Base-by-base conservation (phyloP, 108 stramenopile genomes). In the Cylindrotheca fusiformis region DNA sequence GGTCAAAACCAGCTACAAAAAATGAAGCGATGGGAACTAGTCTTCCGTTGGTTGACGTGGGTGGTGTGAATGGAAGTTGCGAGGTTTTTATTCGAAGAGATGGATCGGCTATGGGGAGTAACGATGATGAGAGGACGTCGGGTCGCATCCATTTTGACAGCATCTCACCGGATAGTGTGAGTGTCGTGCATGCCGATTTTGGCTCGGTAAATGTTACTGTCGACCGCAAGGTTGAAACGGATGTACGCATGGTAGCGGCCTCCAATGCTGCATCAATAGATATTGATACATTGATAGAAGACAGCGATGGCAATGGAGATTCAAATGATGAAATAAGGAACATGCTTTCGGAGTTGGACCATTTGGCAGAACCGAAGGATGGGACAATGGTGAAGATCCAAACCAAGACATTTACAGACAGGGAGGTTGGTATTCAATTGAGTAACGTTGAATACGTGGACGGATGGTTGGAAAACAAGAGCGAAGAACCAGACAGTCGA, bases 31-130 rank as follows among this genome's bases (percentile, higher is more conserved):
- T 70, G 25, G 71, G 71, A 33, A 63, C 69, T 41, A 29, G 20
- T 12, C 27, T 55, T 27, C 72, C 56, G 17, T 55, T 83, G 10
- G 82, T 91, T 1, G 89, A 94, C 55, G 65, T 94, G 20, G 86
- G 88, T 52, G 90, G 93, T n/a, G 87, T 91, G 32, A 94, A 94
- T 69, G 93, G 89, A 41, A 87, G 84, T 56, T 91, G 84, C 57
- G 89, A 94, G 66, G 80, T 91, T 19, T 52, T 19, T 4, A 48
- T 79, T 33, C 10, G 48, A 2, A 19, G 60, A 24, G 27, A 46
- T 17, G 27, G 27, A 1, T 20, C 24, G 12, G 1, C 29, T 2
- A 57, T 17, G 3, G 46, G 8, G 3, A n/a, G n/a, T n/a, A 46
- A 58, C 59, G 45, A 44, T 27, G 55, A 60, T 32, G 59, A 68